Evolutionary conservation across 257 asterid species (phyloP).

Genomic region (Pogostemon cablin): DNA sequence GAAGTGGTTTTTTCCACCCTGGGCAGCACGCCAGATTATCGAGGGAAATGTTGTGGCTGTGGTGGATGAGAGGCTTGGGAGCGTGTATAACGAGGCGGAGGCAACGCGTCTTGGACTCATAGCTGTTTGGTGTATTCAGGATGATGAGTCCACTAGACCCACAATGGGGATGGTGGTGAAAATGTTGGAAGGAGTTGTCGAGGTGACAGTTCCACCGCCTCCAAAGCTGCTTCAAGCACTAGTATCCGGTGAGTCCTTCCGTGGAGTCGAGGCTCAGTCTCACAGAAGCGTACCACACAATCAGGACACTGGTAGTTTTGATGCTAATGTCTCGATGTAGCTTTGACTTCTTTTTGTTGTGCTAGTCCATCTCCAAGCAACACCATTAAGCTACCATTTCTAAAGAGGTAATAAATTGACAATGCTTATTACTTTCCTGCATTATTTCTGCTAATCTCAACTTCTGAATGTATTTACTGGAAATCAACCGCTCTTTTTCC

Average conservation of each 20-base stretch:
- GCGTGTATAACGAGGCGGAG: conserved; percentile 46
- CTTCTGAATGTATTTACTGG: too few relatives aligned
- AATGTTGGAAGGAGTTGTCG: conserved; percentile 89
- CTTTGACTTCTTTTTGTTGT: conserved; percentile 11
- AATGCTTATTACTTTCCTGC: too few relatives aligned
- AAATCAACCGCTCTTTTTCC: too few relatives aligned
- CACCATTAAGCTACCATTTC: too few relatives aligned
- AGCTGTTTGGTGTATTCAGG: conserved; percentile 86
- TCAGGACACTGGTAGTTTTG: conserved; percentile 39
- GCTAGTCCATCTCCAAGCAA: too few relatives aligned
- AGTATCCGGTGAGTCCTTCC: conserved; percentile 81
- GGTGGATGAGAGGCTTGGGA: conserved; percentile 60
- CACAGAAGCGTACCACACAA: conserved; percentile 34
- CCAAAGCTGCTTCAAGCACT: conserved; percentile 86
- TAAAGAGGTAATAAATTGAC: too few relatives aligned
- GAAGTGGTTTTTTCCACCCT: conserved; percentile 76
- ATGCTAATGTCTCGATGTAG: conserved; percentile 35
- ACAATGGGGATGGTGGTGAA: conserved; percentile 86
- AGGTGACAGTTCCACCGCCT: conserved; percentile 61
- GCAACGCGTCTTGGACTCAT: conserved; percentile 58
- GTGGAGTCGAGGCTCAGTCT: conserved; percentile 50
- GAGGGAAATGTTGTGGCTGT: conserved; percentile 59
- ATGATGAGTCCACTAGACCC: conserved; percentile 70
- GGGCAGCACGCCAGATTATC: conserved; percentile 66
- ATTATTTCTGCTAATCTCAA: too few relatives aligned